Percentiles rank a stretch among this genome's conserved stretches.
Evolutionary conservation across 768 basidiomycete genomes (phyloP).

Genomic region (Erythrobasidium yunnanense): DNA sequence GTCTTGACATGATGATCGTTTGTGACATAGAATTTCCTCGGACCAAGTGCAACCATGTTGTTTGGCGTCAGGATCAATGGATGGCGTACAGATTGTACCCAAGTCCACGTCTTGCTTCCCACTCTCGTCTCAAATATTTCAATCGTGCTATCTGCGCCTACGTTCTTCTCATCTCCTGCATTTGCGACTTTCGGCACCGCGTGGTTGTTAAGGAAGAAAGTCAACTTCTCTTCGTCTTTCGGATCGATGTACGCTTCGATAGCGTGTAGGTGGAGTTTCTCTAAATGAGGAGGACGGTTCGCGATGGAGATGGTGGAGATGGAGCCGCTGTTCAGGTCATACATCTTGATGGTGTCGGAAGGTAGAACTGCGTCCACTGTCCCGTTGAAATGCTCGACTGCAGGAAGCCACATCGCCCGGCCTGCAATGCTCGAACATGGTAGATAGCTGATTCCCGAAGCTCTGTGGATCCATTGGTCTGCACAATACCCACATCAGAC

Average conservation of each 20-base stretch:
- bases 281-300: slow-evolving; percentile 22
- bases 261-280: slow-evolving; percentile 51
- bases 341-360: slow-evolving; percentile 10
- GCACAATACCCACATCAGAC: not conserved
- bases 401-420: slow-evolving; percentile 6
- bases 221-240: slow-evolving; percentile 48
- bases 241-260: slow-evolving; percentile 57
- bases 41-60: slow-evolving; percentile 61
- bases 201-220: slow-evolving; percentile 63
- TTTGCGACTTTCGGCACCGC: slow-evolving; percentile 45
- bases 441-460: slow-evolving; percentile 2
- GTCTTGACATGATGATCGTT: slow-evolving; percentile 56
- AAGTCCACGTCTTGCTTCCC: slow-evolving; percentile 46
- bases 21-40: slow-evolving; percentile 57
- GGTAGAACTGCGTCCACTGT: not conserved
- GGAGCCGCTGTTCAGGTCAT: slow-evolving; percentile 7
- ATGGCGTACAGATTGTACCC: slow-evolving; percentile 54
- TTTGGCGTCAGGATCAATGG: slow-evolving; percentile 56
- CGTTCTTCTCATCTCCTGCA: slow-evolving; percentile 40
- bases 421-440: slow-evolving; percentile 14
- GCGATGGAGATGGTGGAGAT: slow-evolving; percentile 10
- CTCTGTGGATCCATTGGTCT: slow-evolving; percentile 23
- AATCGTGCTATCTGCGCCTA: slow-evolving; percentile 61
- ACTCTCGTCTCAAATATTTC: slow-evolving; percentile 56
- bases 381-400: not conserved